Evolutionary conservation across 73 alveolate genomes (phyloP), one percentile per base, ranked within the genome.

Genomic region (Stentor coeruleus): DNA sequence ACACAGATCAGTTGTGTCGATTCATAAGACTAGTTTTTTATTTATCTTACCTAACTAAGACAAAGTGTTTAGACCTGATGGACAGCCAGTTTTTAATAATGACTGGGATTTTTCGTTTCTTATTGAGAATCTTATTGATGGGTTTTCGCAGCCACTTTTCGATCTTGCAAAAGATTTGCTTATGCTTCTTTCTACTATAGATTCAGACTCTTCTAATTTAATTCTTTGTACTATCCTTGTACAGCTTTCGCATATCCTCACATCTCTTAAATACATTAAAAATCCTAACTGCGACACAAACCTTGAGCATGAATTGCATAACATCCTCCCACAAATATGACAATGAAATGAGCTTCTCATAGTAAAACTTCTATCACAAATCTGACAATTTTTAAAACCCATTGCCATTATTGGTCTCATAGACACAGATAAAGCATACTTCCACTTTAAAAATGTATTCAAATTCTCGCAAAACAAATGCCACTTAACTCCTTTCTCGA

Each of bases 21-120:
- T 66, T 31, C n/a, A 66, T 33, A 66, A 66, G 79, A 20, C 40
- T 15, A 66, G 79, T 33, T 66, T 66, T 31, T 66, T 66, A 66
- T 66, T 66, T 33, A 31, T 66, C 0, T 31, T 66, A 40, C 79
- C 79, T 49, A 49, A 49, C 66, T 49, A 49, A 49, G n/a, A n/a
- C n/a, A n/a, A n/a, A n/a, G n/a, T n/a, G n/a, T n/a, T n/a, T n/a
- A n/a, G n/a, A n/a, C n/a, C n/a, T n/a, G n/a, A n/a, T n/a, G n/a
- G n/a, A n/a, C n/a, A n/a, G n/a, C n/a, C n/a, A n/a, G n/a, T n/a
- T n/a, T n/a, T n/a, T n/a, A n/a, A n/a, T n/a, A n/a, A n/a, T n/a
- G n/a, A n/a, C n/a, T n/a, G n/a, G n/a, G n/a, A 11, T 49, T 11
- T 49, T 49, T 49, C 6, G 28, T 49, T 49, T 6, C 6, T 49